Base-by-base conservation (phyloP, 2,329 filamentous ascomycete species). In the Clonostachys sp. region DNA sequence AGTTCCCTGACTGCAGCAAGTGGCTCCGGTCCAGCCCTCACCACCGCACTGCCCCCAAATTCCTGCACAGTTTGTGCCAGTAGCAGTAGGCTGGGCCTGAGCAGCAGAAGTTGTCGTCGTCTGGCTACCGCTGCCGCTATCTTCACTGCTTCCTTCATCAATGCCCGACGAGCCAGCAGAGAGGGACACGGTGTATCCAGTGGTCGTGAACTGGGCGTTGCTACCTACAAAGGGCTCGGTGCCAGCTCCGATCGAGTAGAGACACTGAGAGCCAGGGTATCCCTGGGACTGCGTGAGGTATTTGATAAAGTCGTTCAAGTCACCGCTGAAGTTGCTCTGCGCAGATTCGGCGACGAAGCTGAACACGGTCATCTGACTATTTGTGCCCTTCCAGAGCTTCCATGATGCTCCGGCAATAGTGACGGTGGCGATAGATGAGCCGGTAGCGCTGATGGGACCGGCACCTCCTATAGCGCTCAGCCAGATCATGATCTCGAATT, bases 401-500 rank as follows among this genome's bases (percentile, higher is more conserved):
- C 76, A 86, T 30, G 55, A 63, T 36, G 67, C 61, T 42, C 77
- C 79, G 54, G 73, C 59, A 39, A 55, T 39, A 57, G 36, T 77
- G 20, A 74, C 66, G 1, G 69, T 77, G 4, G 71, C 77, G 50
- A 81, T 68, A 3, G 74, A 54, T 16, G 64, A 67, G 45, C 80
- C 79, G 8, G 50, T 51, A 5, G 50, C 49, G 18, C 53, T 56
- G 34, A 71, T 75, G 47, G 65, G 61, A 45, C 72, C 74, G 56
- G 84, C 81, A 20, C 80, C 78, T 5, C 79, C 78, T 3, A 49
- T 43, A 40, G 47, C 44, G 33, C 40, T 55, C 24, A 47, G 60
- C 82, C 83, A 86, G 53, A 86, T 73, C 82, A 86, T 86, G 55
- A 86, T 68, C 63, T 86, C 83, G 57, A 80, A 84, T 33, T 64